Evolutionary conservation across 495 filamentous ascomycete species (phyloP), one percentile per base, ranked within the genome.

Genomic region (Tetracladium setigerum): DNA sequence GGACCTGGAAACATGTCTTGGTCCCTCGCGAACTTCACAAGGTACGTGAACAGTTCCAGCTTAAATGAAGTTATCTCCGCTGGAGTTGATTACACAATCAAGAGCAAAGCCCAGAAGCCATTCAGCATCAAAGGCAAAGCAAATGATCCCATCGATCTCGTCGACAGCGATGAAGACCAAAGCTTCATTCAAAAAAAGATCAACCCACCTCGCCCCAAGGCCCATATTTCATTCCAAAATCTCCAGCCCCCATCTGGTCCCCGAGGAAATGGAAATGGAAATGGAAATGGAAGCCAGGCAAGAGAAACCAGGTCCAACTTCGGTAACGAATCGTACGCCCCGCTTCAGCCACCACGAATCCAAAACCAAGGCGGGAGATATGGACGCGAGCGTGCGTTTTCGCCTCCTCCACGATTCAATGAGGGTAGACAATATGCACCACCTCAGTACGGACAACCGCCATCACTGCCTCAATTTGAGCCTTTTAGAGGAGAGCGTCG

Each of bases 41-140:
- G 38, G 31, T 57, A 58, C 42, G 8, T 61, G 2, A 54, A 61
- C 36, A 47, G 47, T 39, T 22, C 34, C 27, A 55, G 51, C 32
- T 11, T 30, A 18, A n/a, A 40, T 31, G 47, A 45, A n/a, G 50
- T 50, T 13, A 22, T 57, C 11, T 51, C 47, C 46, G 54, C 54
- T 33, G 53, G 46, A 10, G 17, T 42, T 16, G 50, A 60, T 37
- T 54, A 54, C 41, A 46, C 44, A 14, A 43, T 60, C 34, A 46
- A 39, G 19, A 15, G 30, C 5, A 40, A 34, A 8, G 4, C 47
- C 5, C 39, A 38, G 32, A 37, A 45, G 40, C 30, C 31, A 24
- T 54, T 56, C 36, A 53, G 41, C 34, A 59, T 65, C 44, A 65
- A 64, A 30, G 64, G 64, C 10, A 55, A 50, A 44, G 64, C 62